Conservation (phyloP, 2,329 filamentous ascomycete species). For the Hypoxylon sp. region DNA sequence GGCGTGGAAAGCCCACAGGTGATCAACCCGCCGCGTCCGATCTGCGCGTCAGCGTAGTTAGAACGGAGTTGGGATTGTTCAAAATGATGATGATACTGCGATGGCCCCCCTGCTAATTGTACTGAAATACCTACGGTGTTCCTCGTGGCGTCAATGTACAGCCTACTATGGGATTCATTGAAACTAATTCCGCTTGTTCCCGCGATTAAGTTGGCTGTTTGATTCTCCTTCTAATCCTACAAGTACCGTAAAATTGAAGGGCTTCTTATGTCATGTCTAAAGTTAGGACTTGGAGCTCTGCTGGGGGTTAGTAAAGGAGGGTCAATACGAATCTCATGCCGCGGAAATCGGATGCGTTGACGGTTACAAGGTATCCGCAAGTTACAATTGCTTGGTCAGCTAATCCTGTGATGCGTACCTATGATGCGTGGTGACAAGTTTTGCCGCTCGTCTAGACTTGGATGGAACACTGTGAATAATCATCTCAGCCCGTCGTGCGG, state of each 20-base stretch:
- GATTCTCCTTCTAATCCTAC: neutral
- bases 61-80: slow-evolving; percentile 29
- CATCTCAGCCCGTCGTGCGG: slow-evolving; percentile 37
- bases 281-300: slow-evolving; percentile 22
- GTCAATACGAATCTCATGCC: slow-evolving; percentile 15
- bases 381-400: slow-evolving; percentile 13
- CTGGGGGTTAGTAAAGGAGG: slow-evolving; percentile 20
- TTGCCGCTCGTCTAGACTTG: slow-evolving; percentile 28
- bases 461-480: slow-evolving; percentile 20
- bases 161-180: slow-evolving; percentile 31
- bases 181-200: slow-evolving; percentile 10
- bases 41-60: slow-evolving; percentile 40
- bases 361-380: slow-evolving; percentile 17
- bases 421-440: slow-evolving; percentile 20
- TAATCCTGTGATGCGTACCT: slow-evolving; percentile 3
- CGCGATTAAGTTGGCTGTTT: neutral
- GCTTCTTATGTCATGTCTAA: slow-evolving; percentile 30
- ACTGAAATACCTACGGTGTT: slow-evolving; percentile 4
- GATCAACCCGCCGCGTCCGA: slow-evolving; percentile 43
- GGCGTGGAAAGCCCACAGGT: slow-evolving; percentile 35
- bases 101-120: slow-evolving; percentile 10
- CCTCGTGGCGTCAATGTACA: slow-evolving; percentile 24
- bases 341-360: slow-evolving; percentile 21
- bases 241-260: slow-evolving; percentile 1
- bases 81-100: slow-evolving; percentile 18